Conservation (phyloP, 352 stramenopile species). For the Phytophthora pseudosyringae region DNA sequence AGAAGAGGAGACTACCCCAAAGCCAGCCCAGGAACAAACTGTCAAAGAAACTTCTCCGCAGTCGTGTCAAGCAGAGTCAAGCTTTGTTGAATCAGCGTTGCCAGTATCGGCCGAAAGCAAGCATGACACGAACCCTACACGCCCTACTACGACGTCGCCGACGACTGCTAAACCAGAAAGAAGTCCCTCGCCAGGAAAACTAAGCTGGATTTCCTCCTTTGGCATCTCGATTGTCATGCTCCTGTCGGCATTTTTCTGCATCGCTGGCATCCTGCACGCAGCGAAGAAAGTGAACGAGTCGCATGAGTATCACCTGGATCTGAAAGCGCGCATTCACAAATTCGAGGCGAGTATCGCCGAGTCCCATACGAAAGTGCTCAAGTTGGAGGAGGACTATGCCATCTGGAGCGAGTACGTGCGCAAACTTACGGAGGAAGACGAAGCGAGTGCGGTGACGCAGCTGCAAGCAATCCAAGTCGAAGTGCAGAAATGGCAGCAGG, state of each 20-base stretch:
- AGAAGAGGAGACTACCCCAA: not conserved
- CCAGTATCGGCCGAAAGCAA: not conserved
- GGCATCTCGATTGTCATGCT: slow-evolving; percentile 45
- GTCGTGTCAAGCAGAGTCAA: slow-evolving; percentile 1
- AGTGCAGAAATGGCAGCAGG: slow-evolving; percentile 75
- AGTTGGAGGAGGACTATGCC: slow-evolving; percentile 72
- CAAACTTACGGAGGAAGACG: slow-evolving; percentile 72
- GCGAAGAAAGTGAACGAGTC: slow-evolving; percentile 60
- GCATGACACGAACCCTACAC: not conserved
- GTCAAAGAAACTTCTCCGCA: not conserved
- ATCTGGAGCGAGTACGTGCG: slow-evolving; percentile 81
- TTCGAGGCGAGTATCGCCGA: slow-evolving; percentile 75
- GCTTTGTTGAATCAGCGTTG: not conserved
- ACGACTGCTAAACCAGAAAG: not conserved
- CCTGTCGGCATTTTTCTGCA: slow-evolving; percentile 56
- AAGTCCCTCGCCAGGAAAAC: slow-evolving; percentile 7
- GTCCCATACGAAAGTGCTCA: slow-evolving; percentile 65
- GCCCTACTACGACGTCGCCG: slow-evolving; percentile 1
- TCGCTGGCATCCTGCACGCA: slow-evolving; percentile 57
- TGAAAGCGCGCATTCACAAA: slow-evolving; percentile 58
- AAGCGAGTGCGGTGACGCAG: slow-evolving; percentile 61
- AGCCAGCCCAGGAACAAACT: not conserved
- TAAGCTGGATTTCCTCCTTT: slow-evolving; percentile 34
- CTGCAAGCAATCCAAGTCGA: slow-evolving; percentile 71
- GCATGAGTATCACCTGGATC: slow-evolving; percentile 65